Evolutionary conservation across 2,329 filamentous ascomycete species (phyloP).

Genomic region (Cadophora malorum): DNA sequence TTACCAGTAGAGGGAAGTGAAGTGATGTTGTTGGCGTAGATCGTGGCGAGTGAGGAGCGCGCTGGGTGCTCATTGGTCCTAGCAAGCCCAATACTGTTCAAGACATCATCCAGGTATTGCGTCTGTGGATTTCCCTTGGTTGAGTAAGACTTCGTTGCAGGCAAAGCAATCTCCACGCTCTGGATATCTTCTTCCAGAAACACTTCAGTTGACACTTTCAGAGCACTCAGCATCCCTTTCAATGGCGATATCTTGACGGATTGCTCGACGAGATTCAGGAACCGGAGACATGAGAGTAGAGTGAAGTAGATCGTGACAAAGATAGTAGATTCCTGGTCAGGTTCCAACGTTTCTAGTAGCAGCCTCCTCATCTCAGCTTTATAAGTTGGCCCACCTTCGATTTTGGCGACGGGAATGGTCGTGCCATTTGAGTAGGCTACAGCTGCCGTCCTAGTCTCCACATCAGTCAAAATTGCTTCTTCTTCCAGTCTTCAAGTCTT

Average conservation of each 20-base stretch:
- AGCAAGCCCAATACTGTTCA: not conserved
- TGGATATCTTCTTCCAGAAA: not conserved
- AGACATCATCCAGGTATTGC: not conserved
- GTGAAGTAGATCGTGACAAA: too few species aligned
- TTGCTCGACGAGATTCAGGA: not conserved
- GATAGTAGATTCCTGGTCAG: not conserved
- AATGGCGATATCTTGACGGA: not conserved
- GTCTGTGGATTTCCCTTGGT: not conserved
- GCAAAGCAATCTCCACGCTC: not conserved
- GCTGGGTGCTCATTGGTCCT: conserved; percentile 4
- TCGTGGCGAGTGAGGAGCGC: not conserved
- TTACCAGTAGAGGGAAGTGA: not conserved
- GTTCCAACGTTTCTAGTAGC: not conserved
- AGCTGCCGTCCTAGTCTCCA: not conserved
- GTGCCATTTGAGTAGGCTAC: not conserved
- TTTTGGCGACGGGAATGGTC: conserved; percentile 1
- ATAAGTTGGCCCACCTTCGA: not conserved
- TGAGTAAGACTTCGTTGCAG: not conserved
- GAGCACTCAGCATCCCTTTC: not conserved
- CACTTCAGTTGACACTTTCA: not conserved
- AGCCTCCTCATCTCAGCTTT: conserved; percentile 1
- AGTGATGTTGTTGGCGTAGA: not conserved
- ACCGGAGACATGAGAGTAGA: not conserved
- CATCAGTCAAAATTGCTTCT: not conserved
- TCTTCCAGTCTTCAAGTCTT: too few species aligned